phyloP scores from a whole-genome alignment of 768 basidiomycete genomes.

The Leccinum truebloodii region DNA sequence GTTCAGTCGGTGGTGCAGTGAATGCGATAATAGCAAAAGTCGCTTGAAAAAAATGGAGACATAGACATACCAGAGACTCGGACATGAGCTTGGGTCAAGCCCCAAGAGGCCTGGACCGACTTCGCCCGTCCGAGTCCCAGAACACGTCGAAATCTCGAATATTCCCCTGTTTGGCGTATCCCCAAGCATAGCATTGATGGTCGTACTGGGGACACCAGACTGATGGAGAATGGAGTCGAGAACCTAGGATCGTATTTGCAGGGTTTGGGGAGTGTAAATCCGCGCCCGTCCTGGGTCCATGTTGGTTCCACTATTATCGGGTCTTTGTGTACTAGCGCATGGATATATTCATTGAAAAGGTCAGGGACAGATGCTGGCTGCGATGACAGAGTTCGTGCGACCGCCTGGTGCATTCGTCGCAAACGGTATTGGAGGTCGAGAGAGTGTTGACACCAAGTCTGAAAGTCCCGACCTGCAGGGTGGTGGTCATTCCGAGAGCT shows the following conservation, averaged over 20 bases:
- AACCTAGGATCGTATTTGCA: constrained; percentile 7
- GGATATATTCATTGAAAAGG: constrained; percentile 24
- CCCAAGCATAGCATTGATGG: constrained; percentile 48
- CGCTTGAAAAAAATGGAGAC: constrained; percentile 9
- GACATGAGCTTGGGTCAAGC: constrained; percentile 18
- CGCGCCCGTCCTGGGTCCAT: neutral
- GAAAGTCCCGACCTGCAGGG: constrained; percentile 4
- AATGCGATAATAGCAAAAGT: constrained; percentile 13
- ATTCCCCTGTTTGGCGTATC: constrained; percentile 51
- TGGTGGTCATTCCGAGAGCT: constrained; percentile 5
- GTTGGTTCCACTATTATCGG: constrained; percentile 33
- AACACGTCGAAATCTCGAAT: constrained; percentile 46
- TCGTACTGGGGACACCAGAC: constrained; percentile 39
- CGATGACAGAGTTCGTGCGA: constrained; percentile 1
- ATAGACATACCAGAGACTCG: constrained; percentile 39
- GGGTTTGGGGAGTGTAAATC: constrained; percentile 8
- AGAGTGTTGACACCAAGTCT: constrained; percentile 4
- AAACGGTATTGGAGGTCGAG: constrained; percentile 1
- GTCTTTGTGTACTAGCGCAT: constrained; percentile 39
- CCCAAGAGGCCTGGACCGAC: no score
- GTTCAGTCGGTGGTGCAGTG: constrained; percentile 44
- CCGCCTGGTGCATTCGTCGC: constrained; percentile 19
- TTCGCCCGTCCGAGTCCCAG: no score
- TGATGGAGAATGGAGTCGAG: neutral
- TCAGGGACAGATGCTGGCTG: neutral